These are phyloP conservation scores for Aspergillus panamensis DNA, from an alignment of 495 filamentous ascomycete species.

Conservation along the genomic window DNA sequence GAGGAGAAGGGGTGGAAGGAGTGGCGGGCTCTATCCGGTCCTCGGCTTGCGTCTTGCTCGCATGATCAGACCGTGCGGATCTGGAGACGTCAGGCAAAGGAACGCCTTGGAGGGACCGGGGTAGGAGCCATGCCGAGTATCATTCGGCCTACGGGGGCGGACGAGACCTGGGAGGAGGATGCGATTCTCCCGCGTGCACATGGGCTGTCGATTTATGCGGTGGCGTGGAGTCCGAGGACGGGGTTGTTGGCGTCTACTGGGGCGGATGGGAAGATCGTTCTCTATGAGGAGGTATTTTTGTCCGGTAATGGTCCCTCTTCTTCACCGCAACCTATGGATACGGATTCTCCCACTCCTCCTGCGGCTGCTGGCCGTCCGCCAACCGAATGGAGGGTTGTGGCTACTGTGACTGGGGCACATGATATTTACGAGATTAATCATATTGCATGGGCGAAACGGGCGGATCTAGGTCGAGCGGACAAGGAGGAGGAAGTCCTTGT, in stretches of 20 bases:
- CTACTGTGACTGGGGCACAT: slow-evolving; percentile 66
- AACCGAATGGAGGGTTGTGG: slow-evolving; percentile 66
- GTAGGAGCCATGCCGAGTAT: slow-evolving; percentile 64
- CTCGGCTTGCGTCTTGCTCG: slow-evolving; percentile 70
- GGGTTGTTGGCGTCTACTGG: slow-evolving; percentile 79
- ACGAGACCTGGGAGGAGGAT: slow-evolving; percentile 80
- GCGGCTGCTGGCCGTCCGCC: slow-evolving; percentile 12
- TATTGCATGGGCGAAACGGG: slow-evolving; percentile 64
- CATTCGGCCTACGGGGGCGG: slow-evolving; percentile 62
- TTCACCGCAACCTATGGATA: slow-evolving; percentile 38
- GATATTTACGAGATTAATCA: slow-evolving; percentile 93
- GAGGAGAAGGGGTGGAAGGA: slow-evolving; percentile 32
- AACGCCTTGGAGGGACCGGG: slow-evolving; percentile 16
- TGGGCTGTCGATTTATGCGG: slow-evolving; percentile 74
- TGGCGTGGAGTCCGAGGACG: slow-evolving; percentile 70
- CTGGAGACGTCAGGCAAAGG: slow-evolving; percentile 65
- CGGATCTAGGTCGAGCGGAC: slow-evolving; percentile 36
- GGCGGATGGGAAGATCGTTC: slow-evolving; percentile 76
- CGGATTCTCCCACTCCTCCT: slow-evolving; percentile 21
- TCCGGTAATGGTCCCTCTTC: background rate
- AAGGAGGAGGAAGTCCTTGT: slow-evolving; percentile 67
- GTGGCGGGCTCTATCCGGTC: slow-evolving; percentile 47
- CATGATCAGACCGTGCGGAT: slow-evolving; percentile 75
- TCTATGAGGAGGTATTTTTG: slow-evolving; percentile 64
- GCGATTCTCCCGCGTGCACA: slow-evolving; percentile 68